A percentile compares a stretch with the other conserved stretches of the same genome.
Evolutionary conservation across 208 protist genomes (phyloP).

Genomic region (Strigomonas culicis): DNA sequence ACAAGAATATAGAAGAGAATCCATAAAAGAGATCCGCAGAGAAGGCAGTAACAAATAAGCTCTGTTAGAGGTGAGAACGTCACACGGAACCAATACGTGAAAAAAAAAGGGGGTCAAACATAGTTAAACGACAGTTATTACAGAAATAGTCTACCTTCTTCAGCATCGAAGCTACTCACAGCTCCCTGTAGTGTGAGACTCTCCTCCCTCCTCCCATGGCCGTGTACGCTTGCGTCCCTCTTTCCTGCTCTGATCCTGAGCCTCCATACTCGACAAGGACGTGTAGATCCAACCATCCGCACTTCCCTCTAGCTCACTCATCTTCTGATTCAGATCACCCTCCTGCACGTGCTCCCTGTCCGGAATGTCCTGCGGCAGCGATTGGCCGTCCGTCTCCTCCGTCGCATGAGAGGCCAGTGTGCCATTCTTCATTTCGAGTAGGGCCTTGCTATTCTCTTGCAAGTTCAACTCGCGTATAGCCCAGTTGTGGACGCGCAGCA

Average conservation of each 20-base stretch:
- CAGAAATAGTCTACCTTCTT: too few relatives aligned
- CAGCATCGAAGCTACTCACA: too few relatives aligned
- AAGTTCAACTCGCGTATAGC: constrained; percentile 31
- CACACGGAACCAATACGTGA: background rate
- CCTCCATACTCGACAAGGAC: constrained; percentile 33
- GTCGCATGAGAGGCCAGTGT: background rate
- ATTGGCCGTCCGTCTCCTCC: background rate
- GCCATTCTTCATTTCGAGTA: constrained; percentile 32
- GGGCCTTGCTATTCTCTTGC: constrained; percentile 24
- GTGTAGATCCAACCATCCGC: constrained; percentile 76
- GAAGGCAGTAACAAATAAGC: too few relatives aligned
- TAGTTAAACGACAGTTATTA: too few relatives aligned
- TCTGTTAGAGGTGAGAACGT: too few relatives aligned
- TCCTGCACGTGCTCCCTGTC: constrained; percentile 4
- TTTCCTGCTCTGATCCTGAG: constrained; percentile 20
- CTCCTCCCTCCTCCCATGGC: constrained; percentile 32
- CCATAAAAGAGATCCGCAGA: too few relatives aligned
- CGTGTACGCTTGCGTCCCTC: constrained; percentile 38
- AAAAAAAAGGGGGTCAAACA: too few relatives aligned
- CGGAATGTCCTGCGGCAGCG: background rate
- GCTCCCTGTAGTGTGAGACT: too few relatives aligned
- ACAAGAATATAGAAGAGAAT: too few relatives aligned
- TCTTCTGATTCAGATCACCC: background rate
- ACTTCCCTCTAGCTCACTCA: constrained; percentile 17
- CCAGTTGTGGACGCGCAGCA: constrained; percentile 83